Conservation (phyloP, 331 rosid genomes). For the Cucumis variabilis region DNA sequence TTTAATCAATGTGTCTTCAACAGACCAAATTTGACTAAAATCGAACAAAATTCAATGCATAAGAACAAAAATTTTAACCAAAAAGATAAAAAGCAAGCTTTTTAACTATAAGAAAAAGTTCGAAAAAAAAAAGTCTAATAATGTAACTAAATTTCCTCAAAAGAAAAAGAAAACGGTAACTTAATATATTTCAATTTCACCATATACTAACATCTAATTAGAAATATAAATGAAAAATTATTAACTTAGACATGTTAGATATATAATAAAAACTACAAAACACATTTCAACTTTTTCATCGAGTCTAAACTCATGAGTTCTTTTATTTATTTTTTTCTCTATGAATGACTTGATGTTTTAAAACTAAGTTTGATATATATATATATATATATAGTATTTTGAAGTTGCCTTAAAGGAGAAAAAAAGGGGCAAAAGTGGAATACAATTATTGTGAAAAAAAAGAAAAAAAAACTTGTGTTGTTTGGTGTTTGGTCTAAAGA, state of each 20-base stretch:
- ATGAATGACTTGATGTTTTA: neutral
- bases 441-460: neutral
- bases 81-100: neutral
- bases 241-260: neutral
- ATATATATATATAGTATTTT: neutral
- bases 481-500: constrained; percentile 25
- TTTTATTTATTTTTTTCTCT: too few species aligned
- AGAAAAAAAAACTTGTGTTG: neutral
- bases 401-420: neutral
- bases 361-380: neutral
- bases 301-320: neutral
- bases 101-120: neutral
- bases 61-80: too few species aligned
- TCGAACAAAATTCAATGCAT: too few species aligned
- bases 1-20: too few species aligned
- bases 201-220: neutral
- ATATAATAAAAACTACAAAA: neutral
- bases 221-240: neutral
- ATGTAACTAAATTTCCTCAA: too few species aligned
- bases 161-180: neutral
- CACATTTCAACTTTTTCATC: neutral
- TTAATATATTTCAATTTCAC: neutral
- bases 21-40: too few species aligned
- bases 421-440: neutral
- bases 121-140: neutral